These are phyloP conservation scores for Thuidium tamariscinum DNA, from an alignment of 225 moss, liverwort and hornwort species.

Conservation along the genomic window DNA sequence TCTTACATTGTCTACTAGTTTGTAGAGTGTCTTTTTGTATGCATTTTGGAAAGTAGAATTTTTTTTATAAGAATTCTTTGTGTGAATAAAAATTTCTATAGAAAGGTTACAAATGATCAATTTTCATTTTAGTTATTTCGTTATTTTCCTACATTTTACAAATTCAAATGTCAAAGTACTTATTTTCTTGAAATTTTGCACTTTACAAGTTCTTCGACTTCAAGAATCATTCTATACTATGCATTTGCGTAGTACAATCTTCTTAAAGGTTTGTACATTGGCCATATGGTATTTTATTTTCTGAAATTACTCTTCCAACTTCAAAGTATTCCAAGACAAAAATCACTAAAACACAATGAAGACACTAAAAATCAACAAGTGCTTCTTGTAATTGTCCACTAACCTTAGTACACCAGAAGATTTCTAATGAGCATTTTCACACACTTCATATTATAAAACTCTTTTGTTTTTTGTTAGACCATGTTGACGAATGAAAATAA, in stretches of 20 bases:
- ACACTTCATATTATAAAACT: not conserved
- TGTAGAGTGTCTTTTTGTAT: rapidly evolving
- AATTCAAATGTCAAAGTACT: not conserved
- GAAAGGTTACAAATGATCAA: rapidly evolving
- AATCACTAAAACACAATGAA: not conserved
- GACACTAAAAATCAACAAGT: rapidly evolving
- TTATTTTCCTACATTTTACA: not conserved
- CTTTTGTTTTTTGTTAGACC: not conserved
- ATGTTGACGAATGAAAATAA: not conserved
- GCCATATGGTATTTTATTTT: no score
- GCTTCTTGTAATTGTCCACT: not conserved
- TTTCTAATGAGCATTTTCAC: no score
- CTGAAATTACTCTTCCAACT: not conserved
- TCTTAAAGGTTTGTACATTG: not conserved
- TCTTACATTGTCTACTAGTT: not conserved
- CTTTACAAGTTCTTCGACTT: not conserved
- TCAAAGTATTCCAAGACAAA: not conserved
- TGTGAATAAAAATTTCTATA: not conserved
- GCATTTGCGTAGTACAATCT: not conserved
- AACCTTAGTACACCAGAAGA: not conserved
- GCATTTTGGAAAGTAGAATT: not conserved
- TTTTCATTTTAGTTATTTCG: not conserved
- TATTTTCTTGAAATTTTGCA: not conserved
- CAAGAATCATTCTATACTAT: rapidly evolving
- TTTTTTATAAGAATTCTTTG: not conserved